Evolutionary conservation across 768 basidiomycete genomes (phyloP), one percentile per base, ranked within the genome.

Genomic region (Dentipellis sp.): DNA sequence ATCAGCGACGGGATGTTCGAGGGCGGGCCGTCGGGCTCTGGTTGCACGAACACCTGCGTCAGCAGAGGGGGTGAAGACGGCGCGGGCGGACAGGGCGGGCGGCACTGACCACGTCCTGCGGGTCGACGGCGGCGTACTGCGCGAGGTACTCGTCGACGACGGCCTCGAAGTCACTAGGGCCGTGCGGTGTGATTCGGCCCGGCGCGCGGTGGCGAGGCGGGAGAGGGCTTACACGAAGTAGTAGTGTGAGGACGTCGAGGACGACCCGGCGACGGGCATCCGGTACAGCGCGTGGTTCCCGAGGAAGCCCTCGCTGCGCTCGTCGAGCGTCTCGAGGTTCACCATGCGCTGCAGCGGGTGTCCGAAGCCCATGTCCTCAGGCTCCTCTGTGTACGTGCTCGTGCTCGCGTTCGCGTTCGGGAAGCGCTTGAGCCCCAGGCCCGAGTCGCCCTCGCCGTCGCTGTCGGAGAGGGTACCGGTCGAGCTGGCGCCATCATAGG

Each of bases 301-400:
- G 8, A 38, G 11, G 16, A 42, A 50, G 29, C 55, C 60, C 8
- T 48, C 56, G 16, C 23, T 36, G 4, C 16, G 22, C 10, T 47
- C 17, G 9, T 34, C 49, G 52, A 61, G 11, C 17, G 17, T 45
- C 34, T 61, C 60, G 10, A 61, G 0, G 1, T 45, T 48, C 8
- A 61, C 58, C 60, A 61, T 61, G 42, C 60, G 56, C 53, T 38
- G 58, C 12, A 61, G 46, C 10, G 60, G 60, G 22, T 61, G 56
- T 1, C 60, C 60, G 12, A 59, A 59, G 23, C 7, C 55, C 29
- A 40, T 6, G 1, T 56, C 42, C 10, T 45, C 42, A 14, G n/a
- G 9, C 9, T 45, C 42, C 17, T 29, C 29, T 29, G 29, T 29
- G 29, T 6, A 3, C 6, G 29, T 29, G 29, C 29, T 29, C 6